Conservation (phyloP, 306 rosid species). For the Ormosia semicastrata region DNA sequence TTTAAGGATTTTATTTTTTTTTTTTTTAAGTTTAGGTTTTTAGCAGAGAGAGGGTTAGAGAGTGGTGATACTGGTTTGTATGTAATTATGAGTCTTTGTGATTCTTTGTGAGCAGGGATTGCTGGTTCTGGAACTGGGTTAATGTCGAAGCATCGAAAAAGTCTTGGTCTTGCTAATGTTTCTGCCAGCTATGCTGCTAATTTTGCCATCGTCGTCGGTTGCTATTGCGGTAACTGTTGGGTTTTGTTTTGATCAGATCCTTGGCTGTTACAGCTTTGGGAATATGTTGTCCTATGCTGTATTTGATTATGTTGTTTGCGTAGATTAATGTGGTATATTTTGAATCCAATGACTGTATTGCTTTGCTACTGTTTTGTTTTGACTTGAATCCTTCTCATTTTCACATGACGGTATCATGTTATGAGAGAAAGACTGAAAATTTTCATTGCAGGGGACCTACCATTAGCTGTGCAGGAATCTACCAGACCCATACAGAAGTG, state of each 20-base stretch:
- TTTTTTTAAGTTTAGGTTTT: too few relatives aligned
- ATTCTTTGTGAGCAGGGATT: constrained; percentile 52
- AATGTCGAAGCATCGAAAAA: constrained; percentile 71
- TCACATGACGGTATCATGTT: background rate
- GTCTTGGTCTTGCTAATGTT: constrained; percentile 60
- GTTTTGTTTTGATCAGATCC: background rate
- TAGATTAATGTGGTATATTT: background rate
- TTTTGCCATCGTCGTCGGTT: constrained; percentile 68
- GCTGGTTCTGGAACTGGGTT: constrained; percentile 84
- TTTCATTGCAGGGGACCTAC: background rate
- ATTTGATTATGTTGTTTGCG: background rate
- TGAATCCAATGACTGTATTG: background rate
- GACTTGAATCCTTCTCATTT: background rate
- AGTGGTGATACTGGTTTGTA: background rate
- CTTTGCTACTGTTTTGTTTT: background rate
- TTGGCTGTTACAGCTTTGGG: background rate
- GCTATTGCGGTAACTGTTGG: constrained; percentile 73
- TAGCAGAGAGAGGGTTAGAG: background rate
- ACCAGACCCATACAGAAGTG: background rate
- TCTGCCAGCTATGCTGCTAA: constrained; percentile 76
- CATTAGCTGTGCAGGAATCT: background rate
- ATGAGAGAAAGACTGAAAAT: background rate
- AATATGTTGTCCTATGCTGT: background rate
- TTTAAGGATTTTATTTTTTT: background rate
- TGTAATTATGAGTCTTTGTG: constrained; percentile 5